A percentile compares a stretch with the other conserved stretches of the same genome.
Conservation (phyloP, 1,139 yeast species). For the Tardiomyces digboiensis region DNA sequence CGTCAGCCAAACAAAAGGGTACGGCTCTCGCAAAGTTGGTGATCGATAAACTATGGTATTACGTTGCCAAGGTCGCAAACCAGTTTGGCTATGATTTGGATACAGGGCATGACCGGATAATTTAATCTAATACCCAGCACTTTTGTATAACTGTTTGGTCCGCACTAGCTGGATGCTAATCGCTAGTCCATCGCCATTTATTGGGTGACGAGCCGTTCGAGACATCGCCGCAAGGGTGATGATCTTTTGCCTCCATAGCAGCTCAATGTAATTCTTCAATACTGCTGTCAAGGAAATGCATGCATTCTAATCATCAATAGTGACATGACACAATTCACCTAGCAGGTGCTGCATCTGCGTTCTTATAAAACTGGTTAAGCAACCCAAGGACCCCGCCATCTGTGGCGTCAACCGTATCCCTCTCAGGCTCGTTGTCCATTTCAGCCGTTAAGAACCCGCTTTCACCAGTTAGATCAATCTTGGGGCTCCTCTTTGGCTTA, state of each 20-base stretch:
- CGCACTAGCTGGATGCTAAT: too few species aligned
- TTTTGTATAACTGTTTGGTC: too few species aligned
- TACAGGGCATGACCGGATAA: slow-evolving; percentile 5
- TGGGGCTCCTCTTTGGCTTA: neutral
- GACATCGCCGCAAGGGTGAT: too few species aligned
- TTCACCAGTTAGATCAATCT: slow-evolving; percentile 1
- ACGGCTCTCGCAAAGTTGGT: slow-evolving; percentile 57
- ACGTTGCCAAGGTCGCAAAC: slow-evolving; percentile 39
- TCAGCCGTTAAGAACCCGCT: slow-evolving; percentile 8
- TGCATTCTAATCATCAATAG: too few species aligned
- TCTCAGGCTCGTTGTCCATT: slow-evolving; percentile 26
- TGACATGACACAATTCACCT: too few species aligned
- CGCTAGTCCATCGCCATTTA: too few species aligned
- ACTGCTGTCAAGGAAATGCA: too few species aligned
- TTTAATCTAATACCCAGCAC: too few species aligned
- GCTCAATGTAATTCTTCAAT: too few species aligned
- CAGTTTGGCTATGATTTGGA: slow-evolving; percentile 57
- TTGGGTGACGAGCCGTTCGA: too few species aligned
- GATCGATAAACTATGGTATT: slow-evolving; percentile 44
- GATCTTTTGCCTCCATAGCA: too few species aligned
- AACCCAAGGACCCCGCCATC: slow-evolving; percentile 72
- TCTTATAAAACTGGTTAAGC: slow-evolving; percentile 73
- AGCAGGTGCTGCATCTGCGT: slow-evolving; percentile 28
- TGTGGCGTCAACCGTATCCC: slow-evolving; percentile 29
- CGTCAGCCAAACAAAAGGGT: slow-evolving; percentile 26